Base-by-base conservation (phyloP, 805 yeast species). In the Metschnikowia picachoensis region DNA sequence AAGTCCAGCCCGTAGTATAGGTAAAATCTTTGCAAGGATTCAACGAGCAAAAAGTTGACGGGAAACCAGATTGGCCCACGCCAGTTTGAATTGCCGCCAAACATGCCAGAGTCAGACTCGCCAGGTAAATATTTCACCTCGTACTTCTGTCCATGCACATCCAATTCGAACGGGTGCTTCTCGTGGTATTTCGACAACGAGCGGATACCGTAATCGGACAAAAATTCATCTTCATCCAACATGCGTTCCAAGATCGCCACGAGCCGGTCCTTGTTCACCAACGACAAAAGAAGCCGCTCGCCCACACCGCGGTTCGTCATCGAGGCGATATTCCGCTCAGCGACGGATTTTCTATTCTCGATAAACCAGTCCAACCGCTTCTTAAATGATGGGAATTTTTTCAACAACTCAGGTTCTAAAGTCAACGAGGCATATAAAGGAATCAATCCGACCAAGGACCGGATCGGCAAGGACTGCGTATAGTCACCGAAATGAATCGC, bases 21-120 rank as follows among this genome's bases (percentile, higher is more conserved):
- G 64, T 83, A 88, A 65, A 88, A 88, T 57, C 96, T 76, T 66
- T 90, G 94, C 56, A 90, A 72, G 0, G 96, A 81, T 69, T 90
- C 97, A 47, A 90, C 87, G 34, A 90, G 70, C 50, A 90, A 70
- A 65, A 90, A 90, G 59, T 85, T 90, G 11, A 87, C 87, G 16
- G 97, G 96, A 74, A 90, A 89, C 97, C 97, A 90, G 56, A 90
- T 89, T 13, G 97, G 97, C 2, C 97, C 97, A 65, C 97, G 78
- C 97, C 97, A 90, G 67, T 90, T 90, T 17, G 96, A 89, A 64
- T 90, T 90, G 48, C 97, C 97, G 41, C 97, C 97, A 75, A 90
- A 90, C 79, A 91, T 79, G 5, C 96, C 96, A 6, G 95, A 84
- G 61, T 88, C 92, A 28, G 95, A 85, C 60, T 88, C 96, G 29